Conservation (phyloP, 2,329 filamentous ascomycete species). For the Fusarium stilboides region DNA sequence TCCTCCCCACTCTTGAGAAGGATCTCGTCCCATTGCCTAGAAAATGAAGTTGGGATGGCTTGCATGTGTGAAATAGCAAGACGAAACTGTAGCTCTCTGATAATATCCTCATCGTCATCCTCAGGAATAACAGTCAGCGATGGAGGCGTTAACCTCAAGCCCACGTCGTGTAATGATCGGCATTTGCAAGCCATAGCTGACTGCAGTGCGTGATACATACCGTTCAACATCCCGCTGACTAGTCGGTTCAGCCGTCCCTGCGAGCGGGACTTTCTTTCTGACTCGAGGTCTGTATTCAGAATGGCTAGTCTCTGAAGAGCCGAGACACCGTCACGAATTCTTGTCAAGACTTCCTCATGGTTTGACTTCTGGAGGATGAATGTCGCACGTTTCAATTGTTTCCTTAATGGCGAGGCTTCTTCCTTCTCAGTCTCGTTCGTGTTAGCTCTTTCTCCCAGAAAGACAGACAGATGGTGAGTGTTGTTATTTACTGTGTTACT, state of each 20-base stretch:
- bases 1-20: not conserved
- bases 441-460: not conserved
- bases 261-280: not conserved
- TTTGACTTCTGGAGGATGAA: constrained; percentile 2
- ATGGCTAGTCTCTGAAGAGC: not conserved
- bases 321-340: not conserved
- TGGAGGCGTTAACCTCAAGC: not conserved
- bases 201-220: not conserved
- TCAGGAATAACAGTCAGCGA: not conserved
- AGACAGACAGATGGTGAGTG: no score
- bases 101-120: not conserved
- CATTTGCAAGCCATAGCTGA: not conserved
- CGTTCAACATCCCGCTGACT: not conserved
- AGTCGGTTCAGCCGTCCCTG: not conserved
- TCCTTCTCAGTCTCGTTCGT: accelerated
- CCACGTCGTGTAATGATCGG: not conserved
- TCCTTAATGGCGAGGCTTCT: not conserved
- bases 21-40: constrained; percentile 14
- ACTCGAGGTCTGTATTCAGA: not conserved
- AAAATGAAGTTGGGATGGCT: accelerated
- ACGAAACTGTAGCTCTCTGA: not conserved
- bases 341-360: not conserved
- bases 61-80: not conserved
- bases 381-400: not conserved
- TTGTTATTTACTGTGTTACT: not conserved